These are phyloP conservation scores for Ampelocalamus luodianensis DNA, from an alignment of 176 grass and related monocot genomes.

Conservation along the genomic window DNA sequence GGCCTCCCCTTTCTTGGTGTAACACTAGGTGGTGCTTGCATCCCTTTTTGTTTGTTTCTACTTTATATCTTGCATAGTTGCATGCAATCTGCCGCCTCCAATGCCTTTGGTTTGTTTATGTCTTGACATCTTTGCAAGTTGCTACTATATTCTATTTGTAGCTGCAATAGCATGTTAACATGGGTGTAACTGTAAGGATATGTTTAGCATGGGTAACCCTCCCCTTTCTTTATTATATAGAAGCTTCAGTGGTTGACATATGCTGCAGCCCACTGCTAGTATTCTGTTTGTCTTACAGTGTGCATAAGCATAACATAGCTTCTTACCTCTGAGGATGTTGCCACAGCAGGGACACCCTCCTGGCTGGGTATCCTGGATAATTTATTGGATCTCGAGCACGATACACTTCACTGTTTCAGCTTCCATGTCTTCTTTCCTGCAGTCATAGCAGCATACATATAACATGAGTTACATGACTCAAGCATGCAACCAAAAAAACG, in stretches of 20 bases:
- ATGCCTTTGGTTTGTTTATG: slow-evolving; percentile 43
- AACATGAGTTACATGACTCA: slow-evolving; percentile 4
- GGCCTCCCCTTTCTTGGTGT: slow-evolving; percentile 18
- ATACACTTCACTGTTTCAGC: slow-evolving; percentile 29
- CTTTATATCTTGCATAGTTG: slow-evolving; percentile 28
- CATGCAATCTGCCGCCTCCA: slow-evolving; percentile 15
- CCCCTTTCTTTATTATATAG: not conserved
- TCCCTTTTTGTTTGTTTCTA: slow-evolving; percentile 56
- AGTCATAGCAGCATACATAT: not conserved
- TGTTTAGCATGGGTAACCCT: not conserved
- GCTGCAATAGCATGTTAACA: slow-evolving; percentile 30
- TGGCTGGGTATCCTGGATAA: not conserved
- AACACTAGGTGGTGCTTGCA: not conserved
- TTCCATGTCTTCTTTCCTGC: slow-evolving; percentile 25
- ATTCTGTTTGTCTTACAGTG: slow-evolving; percentile 12
- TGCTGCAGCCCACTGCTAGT: not conserved
- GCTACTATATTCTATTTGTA: not conserved
- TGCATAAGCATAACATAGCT: not conserved
- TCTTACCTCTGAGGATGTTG: slow-evolving; percentile 28
- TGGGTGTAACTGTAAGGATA: slow-evolving; percentile 4
- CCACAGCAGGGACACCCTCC: not conserved
- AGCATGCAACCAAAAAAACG: not conserved
- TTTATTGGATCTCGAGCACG: slow-evolving; percentile 4
- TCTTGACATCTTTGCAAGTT: not conserved
- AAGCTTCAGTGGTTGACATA: slow-evolving; percentile 21